Evolutionary conservation across 805 yeast genomes (phyloP).

Genomic region (Starmera quercuum): DNA sequence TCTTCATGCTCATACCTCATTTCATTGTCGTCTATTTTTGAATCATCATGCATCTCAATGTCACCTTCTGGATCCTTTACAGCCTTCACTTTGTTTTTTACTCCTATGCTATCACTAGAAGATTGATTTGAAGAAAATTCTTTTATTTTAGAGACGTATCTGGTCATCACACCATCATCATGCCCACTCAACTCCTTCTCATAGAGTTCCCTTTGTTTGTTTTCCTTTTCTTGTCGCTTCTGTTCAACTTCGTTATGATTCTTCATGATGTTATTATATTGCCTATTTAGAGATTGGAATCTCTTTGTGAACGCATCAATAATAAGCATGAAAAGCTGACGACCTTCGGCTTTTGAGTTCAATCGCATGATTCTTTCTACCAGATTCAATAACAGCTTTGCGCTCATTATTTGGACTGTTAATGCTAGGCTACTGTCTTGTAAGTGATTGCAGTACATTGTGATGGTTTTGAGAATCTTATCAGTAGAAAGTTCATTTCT

Average conservation of each 20-base stretch:
- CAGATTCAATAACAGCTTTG: conserved; percentile 77
- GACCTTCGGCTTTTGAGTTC: conserved; percentile 69
- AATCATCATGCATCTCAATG: conserved; percentile 18
- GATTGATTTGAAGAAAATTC: conserved; percentile 2
- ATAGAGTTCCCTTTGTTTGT: conserved; percentile 26
- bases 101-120: conserved; percentile 1
- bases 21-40: conserved; percentile 6
- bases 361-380: conserved; percentile 82
- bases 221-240: conserved; percentile 33
- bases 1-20: conserved; percentile 8
- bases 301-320: conserved; percentile 84
- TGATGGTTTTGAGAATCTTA: conserved; percentile 84
- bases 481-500: conserved; percentile 73
- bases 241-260: conserved; percentile 49
- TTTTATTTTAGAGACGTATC: conserved; percentile 19
- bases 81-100: conserved; percentile 1
- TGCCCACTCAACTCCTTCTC: conserved; percentile 5
- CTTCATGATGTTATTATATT: conserved; percentile 56
- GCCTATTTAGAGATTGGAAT: conserved; percentile 66
- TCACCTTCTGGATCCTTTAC: conserved; percentile 21
- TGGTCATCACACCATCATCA: conserved; percentile 29
- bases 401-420: conserved; percentile 95
- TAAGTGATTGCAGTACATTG: conserved; percentile 70
- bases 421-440: conserved; percentile 77
- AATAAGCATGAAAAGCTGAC: conserved; percentile 75